Evolutionary conservation across 805 yeast genomes (phyloP).

Genomic region (Kodamaea leandrae): DNA sequence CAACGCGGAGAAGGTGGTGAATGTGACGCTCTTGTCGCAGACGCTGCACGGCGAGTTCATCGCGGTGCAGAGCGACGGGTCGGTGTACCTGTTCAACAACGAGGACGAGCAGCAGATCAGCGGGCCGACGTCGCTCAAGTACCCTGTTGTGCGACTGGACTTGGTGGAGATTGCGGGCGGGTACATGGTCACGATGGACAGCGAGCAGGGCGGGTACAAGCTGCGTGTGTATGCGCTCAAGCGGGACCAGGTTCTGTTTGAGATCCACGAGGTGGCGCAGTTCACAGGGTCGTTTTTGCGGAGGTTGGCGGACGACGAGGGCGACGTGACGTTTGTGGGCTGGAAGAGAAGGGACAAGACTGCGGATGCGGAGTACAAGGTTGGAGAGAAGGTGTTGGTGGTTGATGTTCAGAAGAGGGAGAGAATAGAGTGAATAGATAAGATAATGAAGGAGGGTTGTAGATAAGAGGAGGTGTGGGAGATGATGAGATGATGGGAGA

Average conservation of each 20-base stretch:
- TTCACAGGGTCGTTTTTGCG: slow-evolving; percentile 10
- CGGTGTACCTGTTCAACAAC: slow-evolving; percentile 4
- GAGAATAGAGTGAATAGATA: neutral
- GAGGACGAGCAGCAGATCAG: slow-evolving; percentile 10
- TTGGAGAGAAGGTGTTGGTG: slow-evolving; percentile 3
- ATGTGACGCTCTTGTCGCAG: slow-evolving; percentile 6
- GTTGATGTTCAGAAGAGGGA: slow-evolving; percentile 6
- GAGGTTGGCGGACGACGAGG: slow-evolving; percentile 5
- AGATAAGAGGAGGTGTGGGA: neutral
- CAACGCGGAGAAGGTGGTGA: slow-evolving; percentile 8
- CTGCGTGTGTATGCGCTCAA: slow-evolving; percentile 7
- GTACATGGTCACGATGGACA: slow-evolving; percentile 8
- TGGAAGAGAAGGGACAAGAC: slow-evolving; percentile 7
- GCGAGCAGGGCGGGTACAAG: slow-evolving; percentile 7
- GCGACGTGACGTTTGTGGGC: slow-evolving; percentile 6
- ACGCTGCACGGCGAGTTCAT: slow-evolving; percentile 6
- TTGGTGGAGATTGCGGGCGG: slow-evolving; percentile 1
- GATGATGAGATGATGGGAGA: neutral
- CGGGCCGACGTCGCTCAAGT: slow-evolving; percentile 7
- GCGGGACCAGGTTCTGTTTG: slow-evolving; percentile 3
- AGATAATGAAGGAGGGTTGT: too few relatives aligned
- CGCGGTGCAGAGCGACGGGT: slow-evolving; percentile 8
- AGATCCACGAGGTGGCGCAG: slow-evolving; percentile 11
- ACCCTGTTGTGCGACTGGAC: slow-evolving; percentile 5
- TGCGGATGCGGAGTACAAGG: slow-evolving; percentile 3